Percentiles rank a stretch among this genome's conserved stretches.
Conservation (phyloP, 2,329 filamentous ascomycete genomes). For the Sporothrix schenckii region DNA sequence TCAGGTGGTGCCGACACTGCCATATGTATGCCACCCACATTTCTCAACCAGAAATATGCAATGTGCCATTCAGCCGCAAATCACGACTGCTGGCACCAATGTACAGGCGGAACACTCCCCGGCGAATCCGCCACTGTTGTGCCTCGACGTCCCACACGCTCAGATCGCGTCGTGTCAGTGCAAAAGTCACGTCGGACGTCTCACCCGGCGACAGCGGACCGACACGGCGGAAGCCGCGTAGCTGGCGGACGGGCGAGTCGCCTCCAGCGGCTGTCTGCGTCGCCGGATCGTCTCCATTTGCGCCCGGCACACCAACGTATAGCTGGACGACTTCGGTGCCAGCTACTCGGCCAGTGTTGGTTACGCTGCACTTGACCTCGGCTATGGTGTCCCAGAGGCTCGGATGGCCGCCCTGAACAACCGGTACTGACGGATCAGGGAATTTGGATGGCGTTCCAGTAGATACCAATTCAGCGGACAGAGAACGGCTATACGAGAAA, state of each 20-base stretch:
- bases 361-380: constrained; percentile 44
- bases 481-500: constrained; percentile 58
- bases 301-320: constrained; percentile 37
- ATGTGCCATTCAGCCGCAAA: constrained; percentile 44
- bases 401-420: constrained; percentile 35
- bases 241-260: constrained; percentile 47
- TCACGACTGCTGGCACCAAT: constrained; percentile 51
- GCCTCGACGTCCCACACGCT: constrained; percentile 65
- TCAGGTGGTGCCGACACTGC: neutral
- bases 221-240: constrained; percentile 67
- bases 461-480: constrained; percentile 58
- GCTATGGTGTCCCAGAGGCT: constrained; percentile 50
- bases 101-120: constrained; percentile 44
- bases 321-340: constrained; percentile 39
- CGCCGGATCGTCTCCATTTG: neutral
- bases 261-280: neutral
- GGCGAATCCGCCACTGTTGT: constrained; percentile 63
- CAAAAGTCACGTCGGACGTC: constrained; percentile 52
- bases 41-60: neutral
- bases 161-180: constrained; percentile 64
- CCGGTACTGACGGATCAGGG: constrained; percentile 23
- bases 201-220: constrained; percentile 48
- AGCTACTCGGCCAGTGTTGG: constrained; percentile 47
- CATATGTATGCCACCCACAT: neutral
- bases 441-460: constrained; percentile 51